A percentile compares a stretch with the other conserved stretches of the same genome.
Conservation (phyloP, 2,329 filamentous ascomycete species). For the Fusarium nodosum region DNA sequence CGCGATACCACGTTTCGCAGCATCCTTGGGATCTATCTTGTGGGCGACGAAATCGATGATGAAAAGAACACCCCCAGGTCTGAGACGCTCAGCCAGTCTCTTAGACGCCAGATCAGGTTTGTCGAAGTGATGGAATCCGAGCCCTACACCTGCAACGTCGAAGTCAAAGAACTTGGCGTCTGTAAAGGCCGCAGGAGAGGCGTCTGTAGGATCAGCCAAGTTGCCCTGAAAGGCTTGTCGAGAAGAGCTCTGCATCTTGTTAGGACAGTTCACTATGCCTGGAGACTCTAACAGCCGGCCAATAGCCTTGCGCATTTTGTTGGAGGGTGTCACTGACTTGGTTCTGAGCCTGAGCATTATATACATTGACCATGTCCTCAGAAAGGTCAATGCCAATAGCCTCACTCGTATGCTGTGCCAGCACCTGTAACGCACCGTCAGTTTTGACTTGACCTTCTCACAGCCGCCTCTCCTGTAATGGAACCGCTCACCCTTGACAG, state of each 20-base stretch:
- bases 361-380: conserved; percentile 76
- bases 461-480: not conserved
- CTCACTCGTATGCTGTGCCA: conserved; percentile 58
- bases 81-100: conserved; percentile 72
- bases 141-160: conserved; percentile 73
- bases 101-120: conserved; percentile 71
- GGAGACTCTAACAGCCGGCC: not conserved
- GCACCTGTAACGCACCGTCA: conserved; percentile 36
- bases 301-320: not conserved
- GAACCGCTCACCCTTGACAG: conserved; percentile 69
- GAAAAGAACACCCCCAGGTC: conserved; percentile 74
- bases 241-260: conserved; percentile 50
- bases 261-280: conserved; percentile 3
- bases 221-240: conserved; percentile 72
- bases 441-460: not conserved
- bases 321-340: conserved; percentile 57
- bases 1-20: conserved; percentile 65
- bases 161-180: conserved; percentile 75
- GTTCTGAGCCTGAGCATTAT: conserved; percentile 71
- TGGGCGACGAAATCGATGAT: conserved; percentile 77
- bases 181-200: conserved; percentile 68
- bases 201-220: conserved; percentile 62
- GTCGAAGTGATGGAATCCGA: conserved; percentile 77
- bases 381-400: conserved; percentile 79
- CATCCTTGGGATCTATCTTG: conserved; percentile 48